phyloP scores from a whole-genome alignment of 2,329 filamentous ascomycete species.

The Trichoderma koningiopsis region DNA sequence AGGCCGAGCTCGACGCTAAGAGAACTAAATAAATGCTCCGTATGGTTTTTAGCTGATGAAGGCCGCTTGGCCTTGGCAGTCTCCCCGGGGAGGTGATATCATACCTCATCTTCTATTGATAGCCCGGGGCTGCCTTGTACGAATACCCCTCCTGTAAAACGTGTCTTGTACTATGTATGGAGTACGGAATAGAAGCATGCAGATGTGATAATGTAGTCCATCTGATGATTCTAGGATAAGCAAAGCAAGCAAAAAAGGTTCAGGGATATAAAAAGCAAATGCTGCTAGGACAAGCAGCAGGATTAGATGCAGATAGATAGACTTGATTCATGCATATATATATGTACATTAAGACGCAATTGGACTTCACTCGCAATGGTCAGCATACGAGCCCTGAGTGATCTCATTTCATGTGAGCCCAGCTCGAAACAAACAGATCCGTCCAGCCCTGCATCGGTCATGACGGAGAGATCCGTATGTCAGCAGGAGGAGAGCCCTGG shows the following conservation, averaged over 20 bases:
- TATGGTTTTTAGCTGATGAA: constrained; percentile 1
- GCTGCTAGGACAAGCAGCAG: not conserved
- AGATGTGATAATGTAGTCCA: not conserved
- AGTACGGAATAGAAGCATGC: not conserved
- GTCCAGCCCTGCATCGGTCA: not conserved
- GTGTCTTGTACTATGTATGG: constrained; percentile 13
- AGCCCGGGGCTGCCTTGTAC: constrained; percentile 7
- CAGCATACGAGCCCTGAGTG: not conserved
- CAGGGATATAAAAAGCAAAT: constrained; percentile 22
- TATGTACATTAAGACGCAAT: not conserved
- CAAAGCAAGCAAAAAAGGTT: constrained; percentile 2
- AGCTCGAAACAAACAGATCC: constrained; percentile 8
- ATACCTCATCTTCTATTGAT: not conserved
- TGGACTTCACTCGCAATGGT: not conserved
- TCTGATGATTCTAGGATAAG: constrained; percentile 4
- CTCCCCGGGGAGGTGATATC: not conserved
- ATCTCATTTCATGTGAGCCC: constrained; percentile 7
- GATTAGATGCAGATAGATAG: constrained; percentile 20
- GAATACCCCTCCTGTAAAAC: constrained; percentile 17
- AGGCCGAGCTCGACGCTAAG: constrained; percentile 61
- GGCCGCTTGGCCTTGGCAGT: not conserved
- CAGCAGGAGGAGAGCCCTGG: not conserved
- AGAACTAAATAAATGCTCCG: constrained; percentile 49
- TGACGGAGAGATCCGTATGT: not conserved
- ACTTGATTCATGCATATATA: constrained; percentile 2